These are phyloP conservation scores for Prunus padus DNA, from an alignment of 306 rosid species.

Conservation along the genomic window DNA sequence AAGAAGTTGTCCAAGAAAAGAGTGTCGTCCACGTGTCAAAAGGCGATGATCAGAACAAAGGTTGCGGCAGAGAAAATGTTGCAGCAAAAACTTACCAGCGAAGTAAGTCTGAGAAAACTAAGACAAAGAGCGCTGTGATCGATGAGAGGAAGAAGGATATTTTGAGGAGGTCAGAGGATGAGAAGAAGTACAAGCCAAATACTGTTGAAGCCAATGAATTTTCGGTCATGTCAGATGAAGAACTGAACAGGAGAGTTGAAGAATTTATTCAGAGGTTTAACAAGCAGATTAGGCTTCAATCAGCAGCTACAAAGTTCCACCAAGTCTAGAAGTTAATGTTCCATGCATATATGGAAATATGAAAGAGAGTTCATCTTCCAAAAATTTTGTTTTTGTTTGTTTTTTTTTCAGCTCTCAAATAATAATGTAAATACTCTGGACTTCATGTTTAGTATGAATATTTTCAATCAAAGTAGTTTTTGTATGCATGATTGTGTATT, in stretches of 20 bases:
- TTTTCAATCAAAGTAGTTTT: neutral
- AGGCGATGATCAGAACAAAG: neutral
- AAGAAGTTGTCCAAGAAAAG: constrained; percentile 26
- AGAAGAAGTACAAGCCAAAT: constrained; percentile 14
- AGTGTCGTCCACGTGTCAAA: constrained; percentile 9
- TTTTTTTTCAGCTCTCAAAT: neutral
- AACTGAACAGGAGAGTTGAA: constrained; percentile 67
- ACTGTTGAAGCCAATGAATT: constrained; percentile 56
- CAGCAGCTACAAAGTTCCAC: constrained; percentile 11
- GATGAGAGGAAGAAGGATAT: constrained; percentile 30
- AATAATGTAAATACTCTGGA: neutral
- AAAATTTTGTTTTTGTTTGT: neutral
- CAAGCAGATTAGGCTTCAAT: constrained; percentile 61
- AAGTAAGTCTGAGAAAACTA: constrained; percentile 49
- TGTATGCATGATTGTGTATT: no score
- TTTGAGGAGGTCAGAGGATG: constrained; percentile 41
- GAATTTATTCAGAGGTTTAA: constrained; percentile 77
- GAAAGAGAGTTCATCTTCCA: neutral
- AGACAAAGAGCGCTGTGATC: constrained; percentile 33
- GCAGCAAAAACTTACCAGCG: constrained; percentile 29
- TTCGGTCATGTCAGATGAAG: constrained; percentile 67
- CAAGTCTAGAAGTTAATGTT: constrained; percentile 8
- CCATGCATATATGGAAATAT: neutral
- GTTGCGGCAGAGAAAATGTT: neutral
- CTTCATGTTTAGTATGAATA: neutral